These are phyloP conservation scores for Colletotrichum lini DNA, from an alignment of 2,329 filamentous ascomycete genomes.

Conservation along the genomic window DNA sequence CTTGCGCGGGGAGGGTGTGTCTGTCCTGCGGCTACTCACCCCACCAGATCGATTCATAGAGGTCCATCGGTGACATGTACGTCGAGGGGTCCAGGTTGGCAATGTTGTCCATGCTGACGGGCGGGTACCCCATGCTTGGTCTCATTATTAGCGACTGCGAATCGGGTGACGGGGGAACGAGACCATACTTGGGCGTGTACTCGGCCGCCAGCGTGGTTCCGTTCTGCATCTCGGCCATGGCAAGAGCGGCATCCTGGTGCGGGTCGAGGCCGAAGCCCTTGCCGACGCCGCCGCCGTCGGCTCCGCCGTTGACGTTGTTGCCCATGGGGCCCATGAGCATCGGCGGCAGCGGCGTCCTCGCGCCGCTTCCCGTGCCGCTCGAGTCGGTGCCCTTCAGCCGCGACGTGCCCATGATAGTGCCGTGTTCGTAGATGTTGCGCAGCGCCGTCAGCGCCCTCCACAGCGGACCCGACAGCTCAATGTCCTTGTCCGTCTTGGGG, in stretches of 20 bases:
- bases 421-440: slow-evolving; percentile 77
- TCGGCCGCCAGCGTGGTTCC: slow-evolving; percentile 57
- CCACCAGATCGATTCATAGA: slow-evolving; percentile 79
- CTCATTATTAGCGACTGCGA: slow-evolving; percentile 12
- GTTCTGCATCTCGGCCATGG: slow-evolving; percentile 77
- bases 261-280: slow-evolving; percentile 58
- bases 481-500: slow-evolving; percentile 70
- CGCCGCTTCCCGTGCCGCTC: slow-evolving; percentile 61
- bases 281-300: slow-evolving; percentile 3
- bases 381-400: slow-evolving; percentile 65
- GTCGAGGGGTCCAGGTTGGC: slow-evolving; percentile 67
- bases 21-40: slow-evolving; percentile 60
- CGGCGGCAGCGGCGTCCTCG: slow-evolving; percentile 56
- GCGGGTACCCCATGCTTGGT: slow-evolving; percentile 54
- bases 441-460: slow-evolving; percentile 73
- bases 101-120: slow-evolving; percentile 61
- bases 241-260: slow-evolving; percentile 73
- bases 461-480: slow-evolving; percentile 73
- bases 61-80: slow-evolving; percentile 76
- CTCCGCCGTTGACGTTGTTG: slow-evolving; percentile 28
- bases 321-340: slow-evolving; percentile 46
- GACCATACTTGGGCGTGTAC: slow-evolving; percentile 28
- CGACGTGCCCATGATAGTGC: slow-evolving; percentile 65
- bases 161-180: too few species aligned
- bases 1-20: too few species aligned